Evolutionary conservation across 2,329 filamentous ascomycete species (phyloP), one percentile per base, ranked within the genome.

Genomic region (Hawksworthiomyces lignivorus): DNA sequence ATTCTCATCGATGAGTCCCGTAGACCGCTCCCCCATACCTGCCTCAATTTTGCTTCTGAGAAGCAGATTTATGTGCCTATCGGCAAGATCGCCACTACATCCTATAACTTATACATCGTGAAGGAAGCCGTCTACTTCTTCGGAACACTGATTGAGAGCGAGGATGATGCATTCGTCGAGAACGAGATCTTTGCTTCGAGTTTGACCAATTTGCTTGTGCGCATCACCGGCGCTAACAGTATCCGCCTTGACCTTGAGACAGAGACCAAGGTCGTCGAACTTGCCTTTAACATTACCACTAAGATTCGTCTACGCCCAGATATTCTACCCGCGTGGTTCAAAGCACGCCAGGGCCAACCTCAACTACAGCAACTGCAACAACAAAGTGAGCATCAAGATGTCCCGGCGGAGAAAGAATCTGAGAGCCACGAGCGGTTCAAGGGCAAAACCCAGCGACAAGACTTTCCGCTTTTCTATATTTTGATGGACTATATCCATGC

Each of bases 401-500:
- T 3, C 17, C 17, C 10, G 12, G 27, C 29, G 17, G 71, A 62
- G 19, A 61, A 62, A 32, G 62, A 61, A 15, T 61, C 67, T 47
- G 74, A 80, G 37, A 77, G 76, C 51, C 89, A 88, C 56, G 85
- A 83, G 39, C 80, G 78, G 49, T 94, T 95, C 59, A 84, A 85
- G 1, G 89, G 88, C 4, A 78, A 83, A 37, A 92, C 86, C 6
- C 84, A 94, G 56, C 84, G 88, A 59, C 85, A 88, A 51, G 90
- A 97, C 56, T 98, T 98, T 51, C 92, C 92, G 1, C 66, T 98
- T 2, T 97, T 96, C 64, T 97, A 97, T 59, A 76, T 97, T 30
- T 70, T 98, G 50, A 86, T 98, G 58, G 89, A 98, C 59, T 94
- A 95, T 58, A 94, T 98, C 40, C 90, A 98, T 56, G 84, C 94